Conservation (phyloP, 352 stramenopile genomes). For the Phytophthora hibernalis region DNA sequence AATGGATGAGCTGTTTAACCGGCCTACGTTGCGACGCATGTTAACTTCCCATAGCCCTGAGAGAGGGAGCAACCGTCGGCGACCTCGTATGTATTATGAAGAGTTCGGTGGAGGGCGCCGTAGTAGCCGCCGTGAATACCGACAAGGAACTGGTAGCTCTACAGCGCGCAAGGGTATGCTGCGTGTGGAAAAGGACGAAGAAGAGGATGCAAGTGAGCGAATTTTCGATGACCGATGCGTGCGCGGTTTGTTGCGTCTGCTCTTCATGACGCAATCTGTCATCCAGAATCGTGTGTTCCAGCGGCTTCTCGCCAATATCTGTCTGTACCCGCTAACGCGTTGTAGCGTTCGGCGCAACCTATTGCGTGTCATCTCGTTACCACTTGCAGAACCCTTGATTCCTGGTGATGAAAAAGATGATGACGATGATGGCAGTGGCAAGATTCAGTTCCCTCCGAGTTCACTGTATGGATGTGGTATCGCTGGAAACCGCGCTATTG, state of each 20-base stretch:
- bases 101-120: conserved; percentile 54
- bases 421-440: conserved; percentile 45
- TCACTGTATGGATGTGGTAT: conserved; percentile 64
- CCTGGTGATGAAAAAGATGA: conserved; percentile 43
- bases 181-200: conserved; percentile 76
- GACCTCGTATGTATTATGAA: conserved; percentile 54
- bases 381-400: conserved; percentile 53
- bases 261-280: conserved; percentile 86
- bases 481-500: conserved; percentile 36
- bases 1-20: conserved; percentile 73
- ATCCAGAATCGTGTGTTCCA: conserved; percentile 87
- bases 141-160: conserved; percentile 21
- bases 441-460: conserved; percentile 60
- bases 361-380: conserved; percentile 65
- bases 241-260: conserved; percentile 66
- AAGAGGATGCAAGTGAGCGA: conserved; percentile 63
- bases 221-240: conserved; percentile 78
- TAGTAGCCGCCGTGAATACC: conserved; percentile 46
- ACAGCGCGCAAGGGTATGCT: conserved; percentile 62
- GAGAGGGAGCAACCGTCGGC: conserved; percentile 44
- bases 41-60: conserved; percentile 78
- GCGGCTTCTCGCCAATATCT: conserved; percentile 81
- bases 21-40: conserved; percentile 81
- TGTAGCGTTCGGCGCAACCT: conserved; percentile 65
- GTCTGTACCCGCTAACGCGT: conserved; percentile 78